Conservation (phyloP, 352 stramenopile genomes). For the Pythium brachiatum region DNA sequence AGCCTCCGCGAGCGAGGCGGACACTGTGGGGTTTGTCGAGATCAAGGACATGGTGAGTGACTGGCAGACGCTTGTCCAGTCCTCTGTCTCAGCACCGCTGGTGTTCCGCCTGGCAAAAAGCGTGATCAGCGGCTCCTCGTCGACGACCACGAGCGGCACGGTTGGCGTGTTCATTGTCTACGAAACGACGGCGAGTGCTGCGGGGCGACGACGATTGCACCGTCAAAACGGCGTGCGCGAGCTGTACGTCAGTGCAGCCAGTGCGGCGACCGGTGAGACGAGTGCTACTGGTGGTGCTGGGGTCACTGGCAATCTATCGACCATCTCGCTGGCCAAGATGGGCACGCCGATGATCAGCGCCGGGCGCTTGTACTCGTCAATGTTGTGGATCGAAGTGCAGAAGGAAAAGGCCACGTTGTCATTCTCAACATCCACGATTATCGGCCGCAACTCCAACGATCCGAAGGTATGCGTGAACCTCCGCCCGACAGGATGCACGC, state of each 20-base stretch:
- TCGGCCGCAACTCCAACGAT: constrained; percentile 55
- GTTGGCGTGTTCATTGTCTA: constrained; percentile 57
- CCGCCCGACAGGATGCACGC: constrained; percentile 43
- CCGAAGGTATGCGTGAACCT: constrained; percentile 74
- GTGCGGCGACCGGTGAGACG: constrained; percentile 21
- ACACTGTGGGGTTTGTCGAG: constrained; percentile 60
- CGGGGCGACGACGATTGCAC: background rate
- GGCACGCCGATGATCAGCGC: constrained; percentile 36
- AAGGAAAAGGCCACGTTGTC: constrained; percentile 65
- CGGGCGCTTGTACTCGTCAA: constrained; percentile 59
- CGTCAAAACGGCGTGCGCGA: constrained; percentile 32
- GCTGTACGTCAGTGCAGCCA: constrained; percentile 36
- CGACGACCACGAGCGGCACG: constrained; percentile 21
- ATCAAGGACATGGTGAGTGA: constrained; percentile 62
- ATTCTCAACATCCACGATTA: constrained; percentile 72
- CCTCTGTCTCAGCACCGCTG: constrained; percentile 45
- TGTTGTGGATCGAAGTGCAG: constrained; percentile 73
- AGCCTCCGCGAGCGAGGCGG: constrained; percentile 19
- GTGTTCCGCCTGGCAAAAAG: constrained; percentile 57
- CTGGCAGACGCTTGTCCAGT: constrained; percentile 46
- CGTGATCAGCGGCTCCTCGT: constrained; percentile 49
- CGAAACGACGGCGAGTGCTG: constrained; percentile 39
- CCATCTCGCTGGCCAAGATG: constrained; percentile 63
- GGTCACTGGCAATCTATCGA: constrained; percentile 32
- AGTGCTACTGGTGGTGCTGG: constrained; percentile 4